Evolutionary conservation across 1,284 basidiomycete species (phyloP).

Genomic region (Ceratobasidium sp.): DNA sequence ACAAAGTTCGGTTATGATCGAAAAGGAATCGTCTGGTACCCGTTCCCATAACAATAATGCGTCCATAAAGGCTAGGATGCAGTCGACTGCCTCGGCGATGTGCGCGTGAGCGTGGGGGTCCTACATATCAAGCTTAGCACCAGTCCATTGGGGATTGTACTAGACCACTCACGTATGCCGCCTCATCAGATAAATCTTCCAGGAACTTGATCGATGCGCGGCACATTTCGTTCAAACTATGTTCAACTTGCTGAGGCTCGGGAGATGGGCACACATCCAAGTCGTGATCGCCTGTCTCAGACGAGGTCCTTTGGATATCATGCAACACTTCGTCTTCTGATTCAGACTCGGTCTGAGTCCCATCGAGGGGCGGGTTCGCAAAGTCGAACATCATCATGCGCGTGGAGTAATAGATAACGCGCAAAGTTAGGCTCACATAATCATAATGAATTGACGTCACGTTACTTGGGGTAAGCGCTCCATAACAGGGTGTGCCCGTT

Average conservation of each 20-base stretch:
- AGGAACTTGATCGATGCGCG: conserved; percentile 12
- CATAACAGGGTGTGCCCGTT: neutral
- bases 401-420: conserved; percentile 2
- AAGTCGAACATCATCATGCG: neutral
- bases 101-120: neutral
- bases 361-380: conserved; percentile 2
- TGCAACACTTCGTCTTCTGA: neutral
- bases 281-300: too few species aligned
- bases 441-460: conserved; percentile 24
- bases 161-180: conserved; percentile 2
- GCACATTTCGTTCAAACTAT: neutral
- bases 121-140: neutral
- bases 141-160: neutral
- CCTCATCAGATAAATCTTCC: neutral
- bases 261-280: too few species aligned
- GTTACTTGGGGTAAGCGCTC: conserved; percentile 16
- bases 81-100: conserved; percentile 27
- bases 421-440: neutral
- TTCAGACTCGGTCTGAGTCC: conserved; percentile 25
- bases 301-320: neutral
- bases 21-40: neutral
- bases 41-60: neutral
- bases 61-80: conserved; percentile 14
- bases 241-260: neutral
- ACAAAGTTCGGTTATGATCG: conserved; percentile 5